Evolutionary conservation across 23 red algal genomes (phyloP).

Genomic region (Gracilaria gracilis): DNA sequence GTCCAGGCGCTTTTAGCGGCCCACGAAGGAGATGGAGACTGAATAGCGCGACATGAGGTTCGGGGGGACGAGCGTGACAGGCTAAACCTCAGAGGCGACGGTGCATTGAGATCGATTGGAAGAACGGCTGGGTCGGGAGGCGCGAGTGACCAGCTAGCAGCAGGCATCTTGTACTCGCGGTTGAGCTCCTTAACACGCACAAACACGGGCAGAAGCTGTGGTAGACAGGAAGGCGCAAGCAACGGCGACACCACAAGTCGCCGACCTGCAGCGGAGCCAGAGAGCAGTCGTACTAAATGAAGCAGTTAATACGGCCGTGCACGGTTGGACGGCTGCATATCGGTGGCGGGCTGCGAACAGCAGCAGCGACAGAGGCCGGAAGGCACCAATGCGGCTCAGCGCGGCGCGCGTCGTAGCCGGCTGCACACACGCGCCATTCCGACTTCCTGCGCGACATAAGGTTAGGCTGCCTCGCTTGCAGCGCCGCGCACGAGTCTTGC

Average conservation of each 20-base stretch:
- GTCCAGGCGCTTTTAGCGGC: constrained; percentile 77
- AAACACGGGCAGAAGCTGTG: background rate
- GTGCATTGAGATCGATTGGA: constrained; percentile 23
- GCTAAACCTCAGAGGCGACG: background rate
- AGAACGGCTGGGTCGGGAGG: background rate
- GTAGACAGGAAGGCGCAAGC: background rate
- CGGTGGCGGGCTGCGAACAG: background rate
- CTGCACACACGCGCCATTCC: too few relatives aligned
- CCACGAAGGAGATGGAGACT: constrained; percentile 74
- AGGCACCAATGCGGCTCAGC: background rate
- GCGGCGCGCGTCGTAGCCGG: too few relatives aligned
- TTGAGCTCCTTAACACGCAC: constrained; percentile 19
- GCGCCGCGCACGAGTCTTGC: too few relatives aligned
- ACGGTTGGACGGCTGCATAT: background rate
- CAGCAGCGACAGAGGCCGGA: background rate
- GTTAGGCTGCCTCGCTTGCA: too few relatives aligned
- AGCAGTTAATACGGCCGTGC: too few relatives aligned
- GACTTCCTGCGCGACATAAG: too few relatives aligned
- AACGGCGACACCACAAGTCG: constrained; percentile 20
- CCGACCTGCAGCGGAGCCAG: constrained; percentile 9
- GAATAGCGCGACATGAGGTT: constrained; percentile 24
- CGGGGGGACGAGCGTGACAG: background rate
- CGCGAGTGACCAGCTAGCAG: background rate
- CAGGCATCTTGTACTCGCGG: background rate
- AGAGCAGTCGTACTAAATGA: background rate